phyloP scores from a whole-genome alignment of 2,329 filamentous ascomycete genomes.

The Phaeosphaeriaceae sp. region DNA sequence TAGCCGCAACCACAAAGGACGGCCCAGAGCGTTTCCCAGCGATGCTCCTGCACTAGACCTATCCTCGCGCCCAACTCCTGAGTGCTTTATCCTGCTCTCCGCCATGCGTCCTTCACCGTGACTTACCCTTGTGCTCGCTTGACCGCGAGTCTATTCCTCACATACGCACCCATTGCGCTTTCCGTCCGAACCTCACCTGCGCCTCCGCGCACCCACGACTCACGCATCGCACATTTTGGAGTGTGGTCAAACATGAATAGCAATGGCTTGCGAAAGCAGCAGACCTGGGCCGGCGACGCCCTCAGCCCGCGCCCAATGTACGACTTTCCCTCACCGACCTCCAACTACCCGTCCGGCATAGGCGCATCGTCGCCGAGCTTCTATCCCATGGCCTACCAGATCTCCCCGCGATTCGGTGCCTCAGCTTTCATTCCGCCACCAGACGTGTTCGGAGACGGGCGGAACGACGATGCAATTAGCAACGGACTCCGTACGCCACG shows the following conservation, averaged over 20 bases:
- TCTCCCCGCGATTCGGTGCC: slow-evolving; percentile 44
- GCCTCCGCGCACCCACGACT: slow-evolving; percentile 27
- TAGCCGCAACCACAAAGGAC: slow-evolving; percentile 11
- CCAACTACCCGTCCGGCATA: slow-evolving; percentile 47
- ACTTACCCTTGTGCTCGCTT: slow-evolving; percentile 33
- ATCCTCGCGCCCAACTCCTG: slow-evolving; percentile 12
- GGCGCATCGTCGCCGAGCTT: slow-evolving; percentile 43
- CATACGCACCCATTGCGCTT: slow-evolving; percentile 31
- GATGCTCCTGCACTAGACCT: slow-evolving; percentile 1
- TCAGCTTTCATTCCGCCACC: slow-evolving; percentile 49
- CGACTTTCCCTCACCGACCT: slow-evolving; percentile 48
- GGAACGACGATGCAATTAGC: slow-evolving; percentile 36
- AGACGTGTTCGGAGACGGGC: slow-evolving; percentile 45
- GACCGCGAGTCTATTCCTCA: slow-evolving; percentile 31
- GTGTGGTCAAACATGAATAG: slow-evolving; percentile 33
- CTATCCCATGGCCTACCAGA: slow-evolving; percentile 48
- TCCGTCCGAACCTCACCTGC: slow-evolving; percentile 27
- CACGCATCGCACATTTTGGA: slow-evolving; percentile 9
- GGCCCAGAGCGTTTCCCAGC: slow-evolving; percentile 4
- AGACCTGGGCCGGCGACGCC: slow-evolving; percentile 39
- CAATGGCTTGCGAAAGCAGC: slow-evolving; percentile 47
- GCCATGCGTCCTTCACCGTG: slow-evolving; percentile 40
- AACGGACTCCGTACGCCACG: slow-evolving; percentile 37
- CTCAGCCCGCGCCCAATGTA: slow-evolving; percentile 43
- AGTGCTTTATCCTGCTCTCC: slow-evolving; percentile 19